Conservation (phyloP, 2,329 filamentous ascomycete genomes). For the Polychaeton citri region DNA sequence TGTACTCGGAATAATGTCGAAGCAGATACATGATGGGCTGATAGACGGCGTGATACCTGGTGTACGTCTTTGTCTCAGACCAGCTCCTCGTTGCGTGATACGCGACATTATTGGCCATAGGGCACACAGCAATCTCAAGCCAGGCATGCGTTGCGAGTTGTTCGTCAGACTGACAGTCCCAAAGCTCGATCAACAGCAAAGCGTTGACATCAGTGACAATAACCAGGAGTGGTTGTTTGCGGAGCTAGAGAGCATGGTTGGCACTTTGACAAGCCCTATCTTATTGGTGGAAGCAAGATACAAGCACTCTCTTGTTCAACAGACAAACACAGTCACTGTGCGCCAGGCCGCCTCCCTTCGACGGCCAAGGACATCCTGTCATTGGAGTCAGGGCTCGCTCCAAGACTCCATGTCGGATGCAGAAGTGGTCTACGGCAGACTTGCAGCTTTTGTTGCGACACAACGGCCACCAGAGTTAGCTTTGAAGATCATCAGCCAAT, state of each 20-base stretch:
- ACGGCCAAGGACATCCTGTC: conserved; percentile 18
- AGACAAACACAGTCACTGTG: conserved; percentile 17
- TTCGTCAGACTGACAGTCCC: conserved; percentile 17
- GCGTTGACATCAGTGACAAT: not conserved
- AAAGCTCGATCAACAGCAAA: not conserved
- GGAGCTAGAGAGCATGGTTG: conserved; percentile 21
- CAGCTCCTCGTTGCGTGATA: not conserved
- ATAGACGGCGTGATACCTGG: not conserved
- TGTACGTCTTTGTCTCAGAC: not conserved
- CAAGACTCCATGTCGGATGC: conserved; percentile 2
- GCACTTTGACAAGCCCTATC: conserved; percentile 16
- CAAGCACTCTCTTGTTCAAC: conserved; percentile 20
- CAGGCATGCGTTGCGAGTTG: conserved; percentile 13
- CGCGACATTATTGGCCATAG: conserved; percentile 13
- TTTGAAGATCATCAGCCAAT: conserved; percentile 10
- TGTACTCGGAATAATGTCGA: not conserved
- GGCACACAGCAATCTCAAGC: conserved; percentile 11
- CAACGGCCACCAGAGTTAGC: conserved; percentile 11
- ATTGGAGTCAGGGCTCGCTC: conserved; percentile 17
- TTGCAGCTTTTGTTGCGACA: conserved; percentile 12
- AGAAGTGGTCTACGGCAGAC: conserved; percentile 7
- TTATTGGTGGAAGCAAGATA: conserved; percentile 22
- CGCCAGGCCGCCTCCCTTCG: conserved; percentile 16
- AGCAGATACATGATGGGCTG: not conserved
- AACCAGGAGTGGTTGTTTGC: conserved; percentile 16